Conservation (phyloP, 2,329 filamentous ascomycete genomes). For the Leptosphaerulina australis region DNA sequence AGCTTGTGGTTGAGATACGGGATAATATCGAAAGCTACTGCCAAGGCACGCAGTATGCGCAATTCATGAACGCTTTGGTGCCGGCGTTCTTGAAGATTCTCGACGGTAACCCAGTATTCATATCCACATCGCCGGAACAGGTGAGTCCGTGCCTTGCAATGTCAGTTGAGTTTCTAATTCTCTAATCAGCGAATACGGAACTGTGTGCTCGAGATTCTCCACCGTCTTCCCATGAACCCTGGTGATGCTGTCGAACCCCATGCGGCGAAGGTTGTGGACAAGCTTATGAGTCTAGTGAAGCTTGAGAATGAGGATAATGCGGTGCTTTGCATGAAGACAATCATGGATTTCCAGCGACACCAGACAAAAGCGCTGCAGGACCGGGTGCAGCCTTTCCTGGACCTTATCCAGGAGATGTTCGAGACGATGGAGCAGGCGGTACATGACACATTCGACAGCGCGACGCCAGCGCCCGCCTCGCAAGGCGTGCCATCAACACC, state of each 20-base stretch:
- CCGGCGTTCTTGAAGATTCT: slow-evolving; percentile 88
- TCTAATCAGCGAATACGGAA: slow-evolving; percentile 75
- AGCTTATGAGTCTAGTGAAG: slow-evolving; percentile 85
- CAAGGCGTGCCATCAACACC: slow-evolving; percentile 68
- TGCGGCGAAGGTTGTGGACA: slow-evolving; percentile 84
- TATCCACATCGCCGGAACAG: slow-evolving; percentile 88
- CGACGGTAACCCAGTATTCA: slow-evolving; percentile 84
- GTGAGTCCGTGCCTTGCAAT: slow-evolving; percentile 55
- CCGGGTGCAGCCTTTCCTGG: slow-evolving; percentile 87
- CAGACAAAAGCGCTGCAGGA: slow-evolving; percentile 81
- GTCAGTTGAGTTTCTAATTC: slow-evolving; percentile 18
- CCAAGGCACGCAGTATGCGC: slow-evolving; percentile 73
- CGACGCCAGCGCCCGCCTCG: slow-evolving; percentile 60
- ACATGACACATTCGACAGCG: slow-evolving; percentile 90
- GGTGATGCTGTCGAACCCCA: slow-evolving; percentile 85
- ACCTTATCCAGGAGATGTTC: slow-evolving; percentile 93
- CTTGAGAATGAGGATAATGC: slow-evolving; percentile 99
- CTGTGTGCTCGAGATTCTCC: slow-evolving; percentile 91
- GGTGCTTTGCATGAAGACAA: slow-evolving; percentile 96
- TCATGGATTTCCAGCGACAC: slow-evolving; percentile 94
- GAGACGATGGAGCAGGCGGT: slow-evolving; percentile 93
- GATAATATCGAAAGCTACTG: slow-evolving; percentile 92
- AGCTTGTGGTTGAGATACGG: slow-evolving; percentile 82
- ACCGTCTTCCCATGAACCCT: slow-evolving; percentile 78
- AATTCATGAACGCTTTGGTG: slow-evolving; percentile 85